Base-by-base conservation (phyloP, 148 eudicot genomes). In the Arbutus unedo region DNA sequence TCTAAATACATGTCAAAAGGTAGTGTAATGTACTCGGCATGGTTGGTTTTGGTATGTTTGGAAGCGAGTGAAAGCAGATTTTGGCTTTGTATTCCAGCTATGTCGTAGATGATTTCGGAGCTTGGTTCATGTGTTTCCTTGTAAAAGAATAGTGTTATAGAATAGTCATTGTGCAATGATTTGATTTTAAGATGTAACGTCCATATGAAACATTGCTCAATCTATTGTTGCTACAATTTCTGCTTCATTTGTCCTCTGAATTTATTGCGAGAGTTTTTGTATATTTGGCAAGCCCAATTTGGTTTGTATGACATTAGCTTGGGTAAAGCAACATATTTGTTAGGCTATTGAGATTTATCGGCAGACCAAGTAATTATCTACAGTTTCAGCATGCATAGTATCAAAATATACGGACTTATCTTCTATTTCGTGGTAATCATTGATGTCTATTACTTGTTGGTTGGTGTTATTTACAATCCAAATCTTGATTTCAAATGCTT, bases 1-100 rank as follows among this genome's bases (percentile, higher is more conserved):
- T 90, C 16, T 86, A 55, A 83, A 76, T 60, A 53, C 6, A 45
- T 66, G 25, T n/a, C 21, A 25, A 80, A 56, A 76, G 76, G 53
- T 53, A 78, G 60, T 78, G 82, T 73, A 80, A 54, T 80, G 54
- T 71, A 79, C 79, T 49, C 71, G 76, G 78, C 78, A 44, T 67
- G 18, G 82, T 60, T 78, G 88, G 47, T 82, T 83, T 84, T 84
- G 74, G 48, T 87, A 78, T 76, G 81, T 78, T 83, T 85, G 81
- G 79, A 57, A 74, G 64, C 66, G 80, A 81, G 82, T 76, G 68
- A 59, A 72, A 83, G 84, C 81, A 81, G 79, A n/a, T 16, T 72
- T 70, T 53, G 66, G 45, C 74, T 43, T 76, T 77, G 25, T 66
- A 53, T 41, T 78, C 62, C 44, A 59, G 50, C 57, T 31, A 25